These are phyloP conservation scores for Thraustotheca clavata DNA, from an alignment of 352 stramenopile species.

Conservation along the genomic window DNA sequence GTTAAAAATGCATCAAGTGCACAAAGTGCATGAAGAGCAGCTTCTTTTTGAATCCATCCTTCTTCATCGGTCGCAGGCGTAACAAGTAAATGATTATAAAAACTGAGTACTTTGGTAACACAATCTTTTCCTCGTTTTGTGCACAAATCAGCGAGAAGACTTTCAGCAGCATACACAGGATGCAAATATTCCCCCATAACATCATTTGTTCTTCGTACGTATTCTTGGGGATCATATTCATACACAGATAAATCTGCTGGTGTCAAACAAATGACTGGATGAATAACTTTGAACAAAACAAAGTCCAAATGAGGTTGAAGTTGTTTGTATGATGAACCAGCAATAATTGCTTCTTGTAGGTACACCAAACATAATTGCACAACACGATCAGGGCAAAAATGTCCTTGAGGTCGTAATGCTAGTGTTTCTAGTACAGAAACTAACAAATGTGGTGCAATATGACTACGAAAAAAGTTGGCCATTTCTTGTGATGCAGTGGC, in stretches of 20 bases:
- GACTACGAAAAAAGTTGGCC: conserved; percentile 9
- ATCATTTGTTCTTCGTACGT: conserved; percentile 12
- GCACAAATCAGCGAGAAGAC: conserved; percentile 13
- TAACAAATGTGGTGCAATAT: conserved; percentile 16
- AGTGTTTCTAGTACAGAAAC: conserved; percentile 50
- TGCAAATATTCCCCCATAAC: conserved; percentile 20
- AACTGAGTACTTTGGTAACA: conserved; percentile 10
- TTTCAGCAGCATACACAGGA: conserved; percentile 14
- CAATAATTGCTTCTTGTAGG: conserved; percentile 60
- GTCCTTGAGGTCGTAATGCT: conserved; percentile 45
- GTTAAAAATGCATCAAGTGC: conserved; percentile 59
- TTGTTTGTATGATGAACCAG: conserved; percentile 80
- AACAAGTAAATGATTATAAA: conserved; percentile 15
- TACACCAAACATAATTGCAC: conserved; percentile 73
- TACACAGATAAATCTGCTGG: conserved; percentile 3
- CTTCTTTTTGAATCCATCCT: conserved; percentile 82
- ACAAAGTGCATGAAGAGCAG: conserved; percentile 66
- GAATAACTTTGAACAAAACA: conserved; percentile 84
- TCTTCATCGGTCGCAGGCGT: conserved; percentile 25
- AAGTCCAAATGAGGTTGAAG: conserved; percentile 88
- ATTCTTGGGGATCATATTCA: conserved; percentile 13
- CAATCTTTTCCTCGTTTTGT: conserved; percentile 20
- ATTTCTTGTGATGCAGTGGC: conserved; percentile 5
- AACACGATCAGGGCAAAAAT: conserved; percentile 84
- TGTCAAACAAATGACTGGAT: conserved; percentile 28